Conservation (phyloP, 2,329 filamentous ascomycete species). For the Cordyceps fumosorosea region DNA sequence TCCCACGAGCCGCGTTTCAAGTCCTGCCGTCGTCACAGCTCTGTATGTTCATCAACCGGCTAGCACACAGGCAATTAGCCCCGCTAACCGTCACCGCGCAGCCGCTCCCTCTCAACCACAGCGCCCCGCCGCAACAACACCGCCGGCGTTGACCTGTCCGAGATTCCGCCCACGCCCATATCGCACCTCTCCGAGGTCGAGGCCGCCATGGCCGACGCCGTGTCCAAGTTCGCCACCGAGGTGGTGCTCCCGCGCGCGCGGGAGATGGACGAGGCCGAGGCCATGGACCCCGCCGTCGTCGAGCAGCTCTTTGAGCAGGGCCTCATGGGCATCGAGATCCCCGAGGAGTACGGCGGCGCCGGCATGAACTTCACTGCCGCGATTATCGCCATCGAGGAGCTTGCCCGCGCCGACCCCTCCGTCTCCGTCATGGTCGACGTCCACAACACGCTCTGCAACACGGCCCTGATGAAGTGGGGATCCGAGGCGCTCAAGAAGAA, state of each 20-base stretch:
- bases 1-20: conserved; percentile 19
- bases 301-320: conserved; percentile 97
- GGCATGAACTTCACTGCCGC: conserved; percentile 98
- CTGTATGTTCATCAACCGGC: conserved; percentile 21
- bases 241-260: conserved; percentile 84
- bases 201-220: conserved; percentile 78
- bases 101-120: conserved; percentile 56
- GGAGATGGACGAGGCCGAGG: conserved; percentile 95
- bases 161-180: conserved; percentile 85
- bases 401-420: conserved; percentile 87
- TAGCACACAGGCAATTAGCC: background rate
- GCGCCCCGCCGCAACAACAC: conserved; percentile 37
- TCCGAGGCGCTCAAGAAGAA: conserved; percentile 71
- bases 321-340: conserved; percentile 94
- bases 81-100: conserved; percentile 14
- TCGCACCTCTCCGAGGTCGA: conserved; percentile 89
- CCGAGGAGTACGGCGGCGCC: conserved; percentile 91
- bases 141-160: conserved; percentile 54
- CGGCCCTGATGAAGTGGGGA: conserved; percentile 79
- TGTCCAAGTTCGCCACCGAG: conserved; percentile 85
- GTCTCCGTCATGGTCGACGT: conserved; percentile 95
- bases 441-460: conserved; percentile 97
- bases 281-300: conserved; percentile 82
- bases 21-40: conserved; percentile 19
- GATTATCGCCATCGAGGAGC: conserved; percentile 94